Evolutionary conservation across 2,329 filamentous ascomycete species (phyloP).

Genomic region (Colletotrichum shisoi): DNA sequence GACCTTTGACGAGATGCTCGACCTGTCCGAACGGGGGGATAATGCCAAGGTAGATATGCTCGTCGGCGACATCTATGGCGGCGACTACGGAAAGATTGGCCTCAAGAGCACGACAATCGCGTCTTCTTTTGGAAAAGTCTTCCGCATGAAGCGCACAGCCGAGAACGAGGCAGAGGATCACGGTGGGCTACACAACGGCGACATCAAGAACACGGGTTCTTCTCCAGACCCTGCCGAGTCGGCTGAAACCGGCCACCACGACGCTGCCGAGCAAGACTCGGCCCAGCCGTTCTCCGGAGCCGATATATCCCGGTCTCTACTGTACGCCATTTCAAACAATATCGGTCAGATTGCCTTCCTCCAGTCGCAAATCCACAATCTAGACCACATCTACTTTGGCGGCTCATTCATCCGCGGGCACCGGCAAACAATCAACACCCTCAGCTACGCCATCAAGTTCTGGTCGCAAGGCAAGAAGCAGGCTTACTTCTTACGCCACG

Average conservation of each 20-base stretch:
- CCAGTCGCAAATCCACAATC: constrained; percentile 92
- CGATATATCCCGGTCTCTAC: constrained; percentile 87
- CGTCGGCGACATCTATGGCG: constrained; percentile 96
- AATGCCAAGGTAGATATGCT: constrained; percentile 95
- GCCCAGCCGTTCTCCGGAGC: constrained; percentile 71
- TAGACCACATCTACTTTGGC: constrained; percentile 96
- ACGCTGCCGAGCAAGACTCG: constrained; percentile 43
- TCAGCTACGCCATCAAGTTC: constrained; percentile 96
- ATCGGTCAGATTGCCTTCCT: constrained; percentile 97
- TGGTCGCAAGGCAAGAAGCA: constrained; percentile 95
- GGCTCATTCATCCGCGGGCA: constrained; percentile 97
- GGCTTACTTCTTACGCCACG: constrained; percentile 93
- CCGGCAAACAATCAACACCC: constrained; percentile 95
- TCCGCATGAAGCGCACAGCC: constrained; percentile 86
- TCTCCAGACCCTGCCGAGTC: constrained; percentile 35
- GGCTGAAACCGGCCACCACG: constrained; percentile 13
- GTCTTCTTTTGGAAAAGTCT: constrained; percentile 95
- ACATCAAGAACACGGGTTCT: constrained; percentile 47
- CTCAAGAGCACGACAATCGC: constrained; percentile 96
- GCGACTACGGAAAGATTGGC: constrained; percentile 94
- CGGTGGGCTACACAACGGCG: constrained; percentile 63
- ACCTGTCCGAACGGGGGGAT: constrained; percentile 88
- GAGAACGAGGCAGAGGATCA: constrained; percentile 80
- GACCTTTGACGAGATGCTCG: constrained; percentile 97
- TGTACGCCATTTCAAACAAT: constrained; percentile 97